These are phyloP conservation scores for Aspergillus costaricaensis DNA, from an alignment of 2,329 filamentous ascomycete species.

Conservation along the genomic window DNA sequence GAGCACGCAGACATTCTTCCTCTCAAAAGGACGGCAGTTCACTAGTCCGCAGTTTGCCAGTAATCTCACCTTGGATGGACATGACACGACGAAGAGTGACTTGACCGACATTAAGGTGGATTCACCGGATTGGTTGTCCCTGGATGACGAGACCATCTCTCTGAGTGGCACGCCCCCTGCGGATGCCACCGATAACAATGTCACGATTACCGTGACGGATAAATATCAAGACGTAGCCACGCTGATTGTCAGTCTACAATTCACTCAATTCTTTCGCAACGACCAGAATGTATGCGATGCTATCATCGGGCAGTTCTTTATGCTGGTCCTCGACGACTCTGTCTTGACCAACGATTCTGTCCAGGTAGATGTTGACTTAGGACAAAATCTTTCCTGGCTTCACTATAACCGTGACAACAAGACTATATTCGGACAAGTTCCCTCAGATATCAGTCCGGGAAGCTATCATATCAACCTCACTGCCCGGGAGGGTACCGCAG, in stretches of 20 bases:
- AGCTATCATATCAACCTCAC: constrained; percentile 48
- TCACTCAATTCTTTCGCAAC: constrained; percentile 47
- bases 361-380: constrained; percentile 48
- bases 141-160: constrained; percentile 63
- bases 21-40: constrained; percentile 56
- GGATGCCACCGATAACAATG: constrained; percentile 61
- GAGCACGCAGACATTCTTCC: constrained; percentile 58
- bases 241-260: constrained; percentile 54
- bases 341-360: constrained; percentile 46
- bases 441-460: constrained; percentile 40
- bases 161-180: constrained; percentile 66
- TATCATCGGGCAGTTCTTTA: constrained; percentile 53
- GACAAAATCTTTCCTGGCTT: constrained; percentile 50
- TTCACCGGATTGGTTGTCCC: constrained; percentile 68
- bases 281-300: constrained; percentile 50
- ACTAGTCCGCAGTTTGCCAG: constrained; percentile 55
- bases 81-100: constrained; percentile 51
- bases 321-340: constrained; percentile 49
- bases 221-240: constrained; percentile 61
- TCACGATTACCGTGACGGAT: constrained; percentile 63
- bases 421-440: constrained; percentile 53
- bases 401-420: constrained; percentile 49
- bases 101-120: constrained; percentile 56
- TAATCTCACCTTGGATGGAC: constrained; percentile 61
- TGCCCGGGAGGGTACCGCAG: constrained; percentile 41